A percentile compares a stretch with the other conserved stretches of the same genome.
Evolutionary conservation across 306 rosid species (phyloP).

Genomic region (Pyrus pyrifolia): DNA sequence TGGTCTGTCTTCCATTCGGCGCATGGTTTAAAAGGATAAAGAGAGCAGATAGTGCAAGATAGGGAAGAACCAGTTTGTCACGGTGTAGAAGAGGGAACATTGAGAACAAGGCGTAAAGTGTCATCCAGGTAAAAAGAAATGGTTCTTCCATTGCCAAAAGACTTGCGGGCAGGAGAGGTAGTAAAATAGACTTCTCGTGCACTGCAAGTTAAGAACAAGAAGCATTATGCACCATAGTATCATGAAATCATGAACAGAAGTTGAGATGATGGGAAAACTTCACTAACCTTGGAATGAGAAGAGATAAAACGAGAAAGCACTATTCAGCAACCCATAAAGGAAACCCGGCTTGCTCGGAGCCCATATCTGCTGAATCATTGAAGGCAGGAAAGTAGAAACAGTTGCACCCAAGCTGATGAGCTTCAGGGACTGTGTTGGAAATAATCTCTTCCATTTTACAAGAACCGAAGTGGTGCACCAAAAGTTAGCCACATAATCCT

Average conservation of each 20-base stretch:
- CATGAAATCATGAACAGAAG: background rate
- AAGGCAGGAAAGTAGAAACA: conserved; percentile 64
- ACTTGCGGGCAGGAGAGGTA: conserved; percentile 87
- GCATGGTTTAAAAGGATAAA: conserved; percentile 38
- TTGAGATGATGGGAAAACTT: background rate
- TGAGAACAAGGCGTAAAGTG: conserved; percentile 60
- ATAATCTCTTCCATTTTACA: conserved; percentile 85
- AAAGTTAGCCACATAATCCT: conserved; percentile 91
- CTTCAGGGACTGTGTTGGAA: conserved; percentile 53
- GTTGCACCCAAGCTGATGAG: conserved; percentile 67
- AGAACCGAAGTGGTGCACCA: conserved; percentile 88
- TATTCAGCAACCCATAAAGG: conserved; percentile 69
- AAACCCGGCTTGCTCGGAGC: conserved; percentile 71
- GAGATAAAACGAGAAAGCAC: conserved; percentile 78
- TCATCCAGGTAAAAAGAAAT: conserved; percentile 45
- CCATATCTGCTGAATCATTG: conserved; percentile 80
- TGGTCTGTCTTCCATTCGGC: conserved; percentile 22
- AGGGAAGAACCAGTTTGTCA: conserved; percentile 57
- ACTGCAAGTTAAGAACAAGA: conserved; percentile 36
- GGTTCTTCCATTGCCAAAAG: conserved; percentile 81
- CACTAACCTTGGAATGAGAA: conserved; percentile 89
- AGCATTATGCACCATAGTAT: background rate
- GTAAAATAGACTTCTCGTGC: conserved; percentile 87
- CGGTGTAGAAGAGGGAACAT: conserved; percentile 78
- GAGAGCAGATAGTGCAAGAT: conserved; percentile 49